Conservation (phyloP, 208 protist species). For the Leishmania martiniquensis region DNA sequence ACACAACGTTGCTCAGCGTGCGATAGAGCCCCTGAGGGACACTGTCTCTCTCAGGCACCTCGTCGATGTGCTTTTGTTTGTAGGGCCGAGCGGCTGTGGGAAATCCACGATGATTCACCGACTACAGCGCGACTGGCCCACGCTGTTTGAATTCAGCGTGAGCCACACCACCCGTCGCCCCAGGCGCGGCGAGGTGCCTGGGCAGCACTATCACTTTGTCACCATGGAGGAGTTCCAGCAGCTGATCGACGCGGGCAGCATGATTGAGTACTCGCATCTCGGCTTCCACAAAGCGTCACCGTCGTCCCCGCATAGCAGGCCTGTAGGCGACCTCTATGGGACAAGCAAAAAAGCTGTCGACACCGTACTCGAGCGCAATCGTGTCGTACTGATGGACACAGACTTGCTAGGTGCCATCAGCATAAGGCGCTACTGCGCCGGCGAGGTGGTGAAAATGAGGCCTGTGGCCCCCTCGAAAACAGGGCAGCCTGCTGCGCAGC, state of each 20-base stretch:
- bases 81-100: slow-evolving; percentile 85
- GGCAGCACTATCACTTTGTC: slow-evolving; percentile 89
- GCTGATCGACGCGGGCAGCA: slow-evolving; percentile 50
- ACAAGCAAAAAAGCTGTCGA: slow-evolving; percentile 77
- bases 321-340: slow-evolving; percentile 76
- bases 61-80: slow-evolving; percentile 79
- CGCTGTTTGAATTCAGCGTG: slow-evolving; percentile 82
- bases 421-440: slow-evolving; percentile 53
- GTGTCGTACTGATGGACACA: slow-evolving; percentile 80
- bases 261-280: slow-evolving; percentile 85
- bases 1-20: not conserved
- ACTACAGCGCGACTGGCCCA: slow-evolving; percentile 56
- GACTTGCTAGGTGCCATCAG: slow-evolving; percentile 79
- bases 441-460: slow-evolving; percentile 18
- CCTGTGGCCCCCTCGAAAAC: slow-evolving; percentile 7
- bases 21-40: not conserved
- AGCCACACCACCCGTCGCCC: slow-evolving; percentile 90
- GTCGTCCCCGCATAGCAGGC: not conserved
- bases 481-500: not conserved
- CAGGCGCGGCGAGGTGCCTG: slow-evolving; percentile 77
- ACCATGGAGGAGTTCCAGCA: slow-evolving; percentile 47
- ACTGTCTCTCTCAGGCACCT: slow-evolving; percentile 25
- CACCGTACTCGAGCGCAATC: slow-evolving; percentile 43
- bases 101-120: slow-evolving; percentile 87
- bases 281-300: slow-evolving; percentile 30